Percentiles rank a stretch among this genome's conserved stretches.
Conservation (phyloP, 2,329 filamentous ascomycete species). For the Colletotrichum higginsianum region DNA sequence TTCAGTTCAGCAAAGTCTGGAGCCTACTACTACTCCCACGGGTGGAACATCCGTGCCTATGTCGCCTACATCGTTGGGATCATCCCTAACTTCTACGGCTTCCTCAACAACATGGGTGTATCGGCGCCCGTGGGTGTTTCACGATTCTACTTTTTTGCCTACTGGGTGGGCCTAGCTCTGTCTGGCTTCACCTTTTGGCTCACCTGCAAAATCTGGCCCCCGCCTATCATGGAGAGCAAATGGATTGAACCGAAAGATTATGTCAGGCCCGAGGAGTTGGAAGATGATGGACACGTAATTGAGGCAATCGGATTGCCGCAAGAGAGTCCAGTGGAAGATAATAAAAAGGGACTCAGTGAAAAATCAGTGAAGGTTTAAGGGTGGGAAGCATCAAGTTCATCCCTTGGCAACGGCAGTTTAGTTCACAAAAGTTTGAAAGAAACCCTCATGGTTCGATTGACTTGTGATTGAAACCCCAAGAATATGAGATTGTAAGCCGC, state of each 20-base stretch:
- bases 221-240: constrained; percentile 34
- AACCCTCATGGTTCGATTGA: too few species aligned
- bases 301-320: constrained; percentile 19
- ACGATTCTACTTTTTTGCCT: constrained; percentile 70
- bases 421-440: too few species aligned
- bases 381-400: not conserved
- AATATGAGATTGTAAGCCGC: too few species aligned
- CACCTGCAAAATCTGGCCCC: constrained; percentile 43
- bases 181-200: constrained; percentile 47
- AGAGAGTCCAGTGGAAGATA: not conserved
- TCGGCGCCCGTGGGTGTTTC: constrained; percentile 51
- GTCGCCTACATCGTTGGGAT: constrained; percentile 51
- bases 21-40: constrained; percentile 34
- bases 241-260: constrained; percentile 45
- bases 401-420: too few species aligned
- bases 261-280: constrained; percentile 35
- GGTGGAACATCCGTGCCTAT: constrained; percentile 39
- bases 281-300: constrained; percentile 19
- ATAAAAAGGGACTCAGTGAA: constrained; percentile 17
- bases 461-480: too few species aligned
- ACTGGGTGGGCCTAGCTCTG: constrained; percentile 67
- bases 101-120: constrained; percentile 58
- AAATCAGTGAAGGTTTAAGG: constrained; percentile 10
- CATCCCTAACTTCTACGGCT: constrained; percentile 58
- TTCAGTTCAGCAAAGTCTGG: constrained; percentile 35